Conservation (phyloP, 1,284 basidiomycete genomes). For the Calocybe gambosa region DNA sequence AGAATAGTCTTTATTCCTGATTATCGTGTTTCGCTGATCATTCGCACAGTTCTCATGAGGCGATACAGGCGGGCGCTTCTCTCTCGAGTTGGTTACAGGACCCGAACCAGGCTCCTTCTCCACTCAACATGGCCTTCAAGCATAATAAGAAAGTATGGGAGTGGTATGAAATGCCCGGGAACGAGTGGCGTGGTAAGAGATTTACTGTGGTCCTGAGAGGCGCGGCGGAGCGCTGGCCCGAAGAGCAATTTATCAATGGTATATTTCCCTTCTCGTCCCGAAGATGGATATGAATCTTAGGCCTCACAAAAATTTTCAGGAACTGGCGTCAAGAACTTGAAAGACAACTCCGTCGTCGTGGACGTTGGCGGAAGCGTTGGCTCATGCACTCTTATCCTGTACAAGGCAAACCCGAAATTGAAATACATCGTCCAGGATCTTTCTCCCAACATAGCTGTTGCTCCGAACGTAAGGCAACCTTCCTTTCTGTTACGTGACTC, state of each 20-base stretch:
- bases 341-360: slow-evolving; percentile 7
- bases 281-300: no score
- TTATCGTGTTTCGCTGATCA: no score
- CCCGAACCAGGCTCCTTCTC: no score
- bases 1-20: no score
- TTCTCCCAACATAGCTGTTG: no score
- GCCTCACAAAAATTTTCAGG: background rate
- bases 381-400: slow-evolving; percentile 4
- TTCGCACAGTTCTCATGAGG: no score
- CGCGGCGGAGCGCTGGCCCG: slow-evolving; percentile 5
- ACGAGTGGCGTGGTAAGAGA: slow-evolving; percentile 7
- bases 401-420: slow-evolving; percentile 7
- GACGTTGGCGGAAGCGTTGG: slow-evolving; percentile 11
- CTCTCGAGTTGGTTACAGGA: no score
- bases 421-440: slow-evolving; percentile 12
- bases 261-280: background rate
- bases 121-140: slow-evolving; percentile 17
- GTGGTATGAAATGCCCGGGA: slow-evolving; percentile 10
- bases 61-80: no score
- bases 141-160: slow-evolving; percentile 12
- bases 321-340: background rate
- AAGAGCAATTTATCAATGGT: slow-evolving; percentile 5
- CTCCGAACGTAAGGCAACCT: no score
- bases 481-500: no score
- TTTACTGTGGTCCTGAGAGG: slow-evolving; percentile 7